phyloP scores from a whole-genome alignment of 2,329 filamentous ascomycete genomes.

The Achaetomium macrosporum region DNA sequence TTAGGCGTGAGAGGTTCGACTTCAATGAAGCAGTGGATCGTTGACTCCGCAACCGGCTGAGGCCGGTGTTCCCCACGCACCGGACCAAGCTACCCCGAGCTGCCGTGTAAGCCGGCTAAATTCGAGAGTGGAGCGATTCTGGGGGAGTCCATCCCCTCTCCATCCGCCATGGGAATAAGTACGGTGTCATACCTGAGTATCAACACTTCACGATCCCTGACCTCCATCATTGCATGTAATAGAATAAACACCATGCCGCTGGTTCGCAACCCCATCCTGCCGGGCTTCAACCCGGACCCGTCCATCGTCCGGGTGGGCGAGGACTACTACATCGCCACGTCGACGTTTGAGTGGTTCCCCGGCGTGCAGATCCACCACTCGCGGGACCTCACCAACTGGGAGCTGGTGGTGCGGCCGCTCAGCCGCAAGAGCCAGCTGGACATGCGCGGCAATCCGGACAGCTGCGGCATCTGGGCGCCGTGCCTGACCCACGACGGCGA shows the following conservation, averaged over 20 bases:
- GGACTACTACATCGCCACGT: constrained; percentile 52
- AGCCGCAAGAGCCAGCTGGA: constrained; percentile 47
- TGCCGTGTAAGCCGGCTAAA: constrained; percentile 22
- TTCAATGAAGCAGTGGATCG: too few relatives aligned
- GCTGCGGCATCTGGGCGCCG: constrained; percentile 59
- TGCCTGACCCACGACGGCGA: constrained; percentile 57
- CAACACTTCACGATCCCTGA: background rate
- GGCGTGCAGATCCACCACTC: constrained; percentile 52
- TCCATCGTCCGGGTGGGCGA: constrained; percentile 46
- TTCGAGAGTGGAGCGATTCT: constrained; percentile 18
- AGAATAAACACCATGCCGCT: constrained; percentile 37
- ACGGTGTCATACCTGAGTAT: too few relatives aligned
- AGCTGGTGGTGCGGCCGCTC: constrained; percentile 41
- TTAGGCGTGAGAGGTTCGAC: constrained; percentile 26
- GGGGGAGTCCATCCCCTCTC: constrained; percentile 4
- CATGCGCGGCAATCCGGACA: constrained; percentile 54
- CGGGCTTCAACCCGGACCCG: constrained; percentile 52
- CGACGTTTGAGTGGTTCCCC: constrained; percentile 51
- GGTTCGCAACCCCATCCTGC: constrained; percentile 49
- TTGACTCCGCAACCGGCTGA: too few relatives aligned
- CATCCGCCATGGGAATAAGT: background rate
- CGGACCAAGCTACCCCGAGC: background rate
- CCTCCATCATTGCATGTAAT: background rate
- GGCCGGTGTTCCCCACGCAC: background rate
- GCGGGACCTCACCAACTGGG: constrained; percentile 48